Evolutionary conservation across 257 asterid species (phyloP).

Genomic region (Solanum chilense): DNA sequence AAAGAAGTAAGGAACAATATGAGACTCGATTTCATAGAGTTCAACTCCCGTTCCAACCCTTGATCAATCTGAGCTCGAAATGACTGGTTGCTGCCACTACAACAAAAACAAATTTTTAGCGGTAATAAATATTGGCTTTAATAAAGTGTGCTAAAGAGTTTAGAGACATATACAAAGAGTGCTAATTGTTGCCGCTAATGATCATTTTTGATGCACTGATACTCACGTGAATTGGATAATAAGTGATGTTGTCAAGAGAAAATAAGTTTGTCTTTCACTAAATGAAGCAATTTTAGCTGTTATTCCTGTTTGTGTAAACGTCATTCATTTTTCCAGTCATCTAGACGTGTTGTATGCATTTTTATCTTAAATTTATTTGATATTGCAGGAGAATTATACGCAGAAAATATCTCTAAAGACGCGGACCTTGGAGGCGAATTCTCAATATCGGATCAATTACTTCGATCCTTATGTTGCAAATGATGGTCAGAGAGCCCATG

Average conservation of each 20-base stretch:
- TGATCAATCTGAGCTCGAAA: not conserved
- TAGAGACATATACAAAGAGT: no score
- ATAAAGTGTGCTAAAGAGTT: no score
- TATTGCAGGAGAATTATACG: not conserved
- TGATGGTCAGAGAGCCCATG: not conserved
- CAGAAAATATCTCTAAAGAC: slow-evolving; percentile 36
- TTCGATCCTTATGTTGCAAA: slow-evolving; percentile 1
- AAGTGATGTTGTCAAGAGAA: not conserved
- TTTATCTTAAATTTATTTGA: not conserved
- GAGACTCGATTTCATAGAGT: not conserved
- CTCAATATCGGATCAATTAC: slow-evolving; percentile 2
- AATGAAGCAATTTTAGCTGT: not conserved
- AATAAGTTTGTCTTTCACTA: not conserved
- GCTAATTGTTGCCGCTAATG: no score
- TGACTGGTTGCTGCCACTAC: not conserved
- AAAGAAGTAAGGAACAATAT: no score
- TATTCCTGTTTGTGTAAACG: not conserved
- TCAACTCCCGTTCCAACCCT: not conserved
- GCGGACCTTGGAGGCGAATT: not conserved
- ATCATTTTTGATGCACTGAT: no score
- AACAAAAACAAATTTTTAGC: no score
- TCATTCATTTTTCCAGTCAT: not conserved
- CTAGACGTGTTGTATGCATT: not conserved
- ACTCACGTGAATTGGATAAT: not conserved
- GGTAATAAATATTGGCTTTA: fast-evolving